These are phyloP conservation scores for Spencermartinsiella europaea DNA, from an alignment of 805 yeast species.

Conservation along the genomic window DNA sequence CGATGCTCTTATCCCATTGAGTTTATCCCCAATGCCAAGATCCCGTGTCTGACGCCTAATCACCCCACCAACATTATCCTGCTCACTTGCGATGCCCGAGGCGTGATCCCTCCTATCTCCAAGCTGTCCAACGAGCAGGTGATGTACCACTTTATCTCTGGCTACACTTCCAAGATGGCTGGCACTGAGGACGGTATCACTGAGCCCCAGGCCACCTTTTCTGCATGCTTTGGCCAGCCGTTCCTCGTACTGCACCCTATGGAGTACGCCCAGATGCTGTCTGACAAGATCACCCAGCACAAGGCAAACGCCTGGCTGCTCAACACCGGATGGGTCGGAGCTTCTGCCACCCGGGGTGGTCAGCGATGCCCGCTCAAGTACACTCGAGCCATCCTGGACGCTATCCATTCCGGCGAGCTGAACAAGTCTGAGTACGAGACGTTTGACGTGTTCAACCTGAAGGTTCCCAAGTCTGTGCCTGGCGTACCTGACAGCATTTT, in stretches of 20 bases:
- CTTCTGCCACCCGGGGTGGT: slow-evolving; percentile 88
- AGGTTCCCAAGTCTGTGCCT: slow-evolving; percentile 75
- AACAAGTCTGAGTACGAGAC: slow-evolving; percentile 74
- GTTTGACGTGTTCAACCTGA: slow-evolving; percentile 81
- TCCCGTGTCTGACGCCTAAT: slow-evolving; percentile 83
- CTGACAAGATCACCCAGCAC: slow-evolving; percentile 85
- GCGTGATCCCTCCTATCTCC: slow-evolving; percentile 96
- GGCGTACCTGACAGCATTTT: slow-evolving; percentile 80
- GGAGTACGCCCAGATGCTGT: slow-evolving; percentile 93
- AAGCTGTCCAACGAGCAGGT: slow-evolving; percentile 91
- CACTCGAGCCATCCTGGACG: slow-evolving; percentile 93
- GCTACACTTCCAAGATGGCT: slow-evolving; percentile 99
- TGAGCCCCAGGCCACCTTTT: slow-evolving; percentile 96
- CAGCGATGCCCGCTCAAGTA: slow-evolving; percentile 96
- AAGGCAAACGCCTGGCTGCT: slow-evolving; percentile 92
- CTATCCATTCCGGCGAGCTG: slow-evolving; percentile 88
- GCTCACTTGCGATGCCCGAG: slow-evolving; percentile 96
- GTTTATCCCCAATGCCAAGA: slow-evolving; percentile 90
- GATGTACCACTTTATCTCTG: slow-evolving; percentile 98
- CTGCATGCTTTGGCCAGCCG: slow-evolving; percentile 99
- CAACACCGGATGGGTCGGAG: slow-evolving; percentile 98
- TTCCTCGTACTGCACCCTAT: slow-evolving; percentile 97
- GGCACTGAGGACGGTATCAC: slow-evolving; percentile 99
- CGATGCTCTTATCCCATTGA: slow-evolving; percentile 99
- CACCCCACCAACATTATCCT: slow-evolving; percentile 92